Evolutionary conservation across 305 asterid genomes (phyloP), one percentile per base, ranked within the genome.

Genomic region (Fraxinus angustifolia): DNA sequence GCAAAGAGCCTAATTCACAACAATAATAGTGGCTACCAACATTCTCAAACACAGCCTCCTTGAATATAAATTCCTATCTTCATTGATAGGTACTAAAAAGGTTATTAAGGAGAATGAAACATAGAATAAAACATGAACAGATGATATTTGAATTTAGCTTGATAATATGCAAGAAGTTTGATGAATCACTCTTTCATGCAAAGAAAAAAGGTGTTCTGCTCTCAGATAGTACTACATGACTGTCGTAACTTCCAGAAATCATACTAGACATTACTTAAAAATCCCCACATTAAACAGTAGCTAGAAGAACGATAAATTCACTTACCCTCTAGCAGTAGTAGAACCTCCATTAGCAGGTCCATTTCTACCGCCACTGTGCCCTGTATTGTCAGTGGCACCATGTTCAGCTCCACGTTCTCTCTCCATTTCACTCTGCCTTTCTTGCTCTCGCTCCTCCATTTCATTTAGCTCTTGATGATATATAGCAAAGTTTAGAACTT

Each of bases 401-500:
- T 86, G 82, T 60, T 90, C 92, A 70, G 88, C 85, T 82, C 78
- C 80, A 42, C 82, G 87, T 40, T 92, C 88, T 77, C 88, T 88
- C 83, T 90, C 95, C 84, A 79, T 76, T 86, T 93, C 97, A 82
- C 86, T 87, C 82, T 73, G 84, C 82, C 86, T 84, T 80, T 88
- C 97, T 56, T 90, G 90, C 78, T 96, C 98, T 19, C 98, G 89
- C 89, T 91, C 98, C 88, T 96, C 98, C 99, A 96, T 96, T 80
- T 94, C 99, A 85, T 85, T 96, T 82, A 94, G 93, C 90, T 96
- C 98, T 90, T 94, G 97, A 89, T 96, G 99, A 87, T 96, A 93
- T 87, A 96, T 96, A 40, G 99, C 98, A 81, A 96, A 96, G 89
- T 96, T 93, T 17, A 96, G 90, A 91, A 96, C 96, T 90, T 89